Percentiles rank a stretch among this genome's conserved stretches.
These are phyloP conservation scores for Xanthoconium separans DNA, from an alignment of 1,284 basidiomycete species.

Conservation along the genomic window DNA sequence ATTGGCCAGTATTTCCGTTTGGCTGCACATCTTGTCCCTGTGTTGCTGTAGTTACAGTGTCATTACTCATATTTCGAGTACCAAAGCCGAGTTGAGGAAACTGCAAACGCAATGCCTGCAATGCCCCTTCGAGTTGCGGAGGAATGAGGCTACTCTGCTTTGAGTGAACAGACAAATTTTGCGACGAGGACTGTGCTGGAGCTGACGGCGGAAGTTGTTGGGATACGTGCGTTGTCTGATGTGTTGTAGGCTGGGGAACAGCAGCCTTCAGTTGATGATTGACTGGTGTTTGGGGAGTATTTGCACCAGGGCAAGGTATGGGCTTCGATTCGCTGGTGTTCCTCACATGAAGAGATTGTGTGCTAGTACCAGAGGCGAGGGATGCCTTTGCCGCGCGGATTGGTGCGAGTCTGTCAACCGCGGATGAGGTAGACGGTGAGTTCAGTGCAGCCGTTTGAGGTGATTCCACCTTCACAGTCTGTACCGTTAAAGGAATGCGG, in stretches of 20 bases:
- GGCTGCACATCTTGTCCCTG: not conserved
- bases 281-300: not conserved
- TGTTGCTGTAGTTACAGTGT: not conserved
- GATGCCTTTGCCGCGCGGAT: conserved; percentile 34
- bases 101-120: conserved; percentile 17
- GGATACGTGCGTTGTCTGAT: not conserved
- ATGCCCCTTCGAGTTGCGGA: conserved; percentile 12
- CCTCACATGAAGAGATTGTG: conserved; percentile 8
- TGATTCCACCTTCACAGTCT: conserved; percentile 25
- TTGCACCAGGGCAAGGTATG: not conserved
- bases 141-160: conserved; percentile 9
- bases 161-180: not conserved
- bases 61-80: conserved; percentile 4
- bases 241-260: not conserved
- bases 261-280: conserved; percentile 5
- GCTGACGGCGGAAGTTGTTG: conserved; percentile 1
- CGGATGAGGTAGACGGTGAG: conserved; percentile 6
- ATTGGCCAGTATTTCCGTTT: not conserved
- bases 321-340: not conserved
- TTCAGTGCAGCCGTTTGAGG: conserved; percentile 13
- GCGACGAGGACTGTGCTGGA: not conserved
- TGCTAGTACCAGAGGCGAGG: conserved; percentile 7
- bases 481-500: conserved; percentile 3
- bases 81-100: conserved; percentile 13
- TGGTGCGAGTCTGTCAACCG: conserved; percentile 30